These are phyloP conservation scores for Candida sakaeoensis DNA, from an alignment of 805 yeast species.

Conservation along the genomic window DNA sequence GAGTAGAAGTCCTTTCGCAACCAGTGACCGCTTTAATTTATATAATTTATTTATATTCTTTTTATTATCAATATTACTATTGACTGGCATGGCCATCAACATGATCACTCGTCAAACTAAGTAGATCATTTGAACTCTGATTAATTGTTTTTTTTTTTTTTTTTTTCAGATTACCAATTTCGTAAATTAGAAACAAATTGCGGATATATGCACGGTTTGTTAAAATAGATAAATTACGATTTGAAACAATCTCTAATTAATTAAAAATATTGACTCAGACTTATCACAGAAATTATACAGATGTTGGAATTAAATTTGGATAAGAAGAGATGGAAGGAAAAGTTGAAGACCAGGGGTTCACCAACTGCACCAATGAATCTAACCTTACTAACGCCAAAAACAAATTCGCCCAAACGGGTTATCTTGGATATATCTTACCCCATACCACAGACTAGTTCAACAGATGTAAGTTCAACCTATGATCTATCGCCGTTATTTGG, in stretches of 20 bases:
- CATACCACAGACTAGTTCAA: neutral
- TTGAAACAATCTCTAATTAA: neutral
- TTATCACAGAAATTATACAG: neutral
- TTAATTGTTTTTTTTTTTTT: too few relatives aligned
- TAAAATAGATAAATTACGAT: neutral
- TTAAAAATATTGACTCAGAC: neutral
- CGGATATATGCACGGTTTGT: conserved; percentile 1
- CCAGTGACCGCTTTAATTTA: too few relatives aligned
- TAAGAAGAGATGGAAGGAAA: conserved; percentile 5
- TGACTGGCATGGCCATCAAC: too few relatives aligned
- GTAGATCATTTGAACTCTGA: too few relatives aligned
- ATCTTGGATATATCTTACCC: conserved; percentile 4
- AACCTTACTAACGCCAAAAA: neutral
- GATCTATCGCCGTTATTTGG: conserved; percentile 4
- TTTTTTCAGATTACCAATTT: too few relatives aligned
- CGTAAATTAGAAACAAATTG: neutral
- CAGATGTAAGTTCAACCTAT: neutral
- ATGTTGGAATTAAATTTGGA: conserved; percentile 6
- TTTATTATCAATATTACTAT: too few relatives aligned
- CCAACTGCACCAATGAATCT: conserved; percentile 2
- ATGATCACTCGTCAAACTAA: too few relatives aligned
- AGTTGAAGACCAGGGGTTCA: conserved; percentile 2
- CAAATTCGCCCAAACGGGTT: conserved; percentile 3
- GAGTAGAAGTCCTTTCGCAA: too few relatives aligned
- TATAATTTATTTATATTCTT: too few relatives aligned